Conservation (phyloP, 1,139 yeast genomes). For the Candida sp. region DNA sequence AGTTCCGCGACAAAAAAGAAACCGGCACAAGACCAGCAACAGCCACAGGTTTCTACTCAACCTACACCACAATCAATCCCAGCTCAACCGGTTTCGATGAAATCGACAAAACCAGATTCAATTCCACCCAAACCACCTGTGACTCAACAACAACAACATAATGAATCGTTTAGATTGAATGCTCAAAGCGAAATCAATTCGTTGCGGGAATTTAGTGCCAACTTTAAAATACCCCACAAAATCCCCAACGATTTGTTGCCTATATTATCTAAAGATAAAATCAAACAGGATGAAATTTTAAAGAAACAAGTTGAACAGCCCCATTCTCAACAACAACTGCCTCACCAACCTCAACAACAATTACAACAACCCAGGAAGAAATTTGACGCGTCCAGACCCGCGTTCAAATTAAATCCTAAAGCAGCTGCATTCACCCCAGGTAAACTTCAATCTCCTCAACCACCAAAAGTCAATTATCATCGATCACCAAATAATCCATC, state of each 20-base stretch:
- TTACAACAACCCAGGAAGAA: constrained; percentile 27
- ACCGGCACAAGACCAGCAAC: constrained; percentile 1
- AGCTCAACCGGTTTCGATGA: constrained; percentile 1
- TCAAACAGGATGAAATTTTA: constrained; percentile 59
- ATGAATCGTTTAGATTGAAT: constrained; percentile 44
- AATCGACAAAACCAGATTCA: constrained; percentile 19
- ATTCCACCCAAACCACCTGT: constrained; percentile 33
- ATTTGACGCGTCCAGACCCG: constrained; percentile 54
- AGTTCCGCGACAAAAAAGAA: constrained; percentile 32
- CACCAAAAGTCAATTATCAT: constrained; percentile 21
- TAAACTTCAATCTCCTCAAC: constrained; percentile 27
- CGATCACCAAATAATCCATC: constrained; percentile 30
- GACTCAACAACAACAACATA: constrained; percentile 14
- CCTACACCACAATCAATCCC: constrained; percentile 2
- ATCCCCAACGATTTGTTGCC: constrained; percentile 78
- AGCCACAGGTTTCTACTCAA: background rate
- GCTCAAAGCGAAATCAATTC: constrained; percentile 74
- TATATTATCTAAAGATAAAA: constrained; percentile 65
- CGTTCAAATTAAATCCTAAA: constrained; percentile 68
- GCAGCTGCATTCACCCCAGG: constrained; percentile 69
- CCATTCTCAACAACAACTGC: constrained; percentile 7
- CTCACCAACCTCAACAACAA: constrained; percentile 4
- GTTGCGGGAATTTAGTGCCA: constrained; percentile 79
- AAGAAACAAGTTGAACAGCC: constrained; percentile 27
- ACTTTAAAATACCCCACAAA: constrained; percentile 72